Percentiles rank a stretch among this genome's conserved stretches.
phyloP scores from a whole-genome alignment of 1,284 basidiomycete species.

The Neonothopanus nambi region DNA sequence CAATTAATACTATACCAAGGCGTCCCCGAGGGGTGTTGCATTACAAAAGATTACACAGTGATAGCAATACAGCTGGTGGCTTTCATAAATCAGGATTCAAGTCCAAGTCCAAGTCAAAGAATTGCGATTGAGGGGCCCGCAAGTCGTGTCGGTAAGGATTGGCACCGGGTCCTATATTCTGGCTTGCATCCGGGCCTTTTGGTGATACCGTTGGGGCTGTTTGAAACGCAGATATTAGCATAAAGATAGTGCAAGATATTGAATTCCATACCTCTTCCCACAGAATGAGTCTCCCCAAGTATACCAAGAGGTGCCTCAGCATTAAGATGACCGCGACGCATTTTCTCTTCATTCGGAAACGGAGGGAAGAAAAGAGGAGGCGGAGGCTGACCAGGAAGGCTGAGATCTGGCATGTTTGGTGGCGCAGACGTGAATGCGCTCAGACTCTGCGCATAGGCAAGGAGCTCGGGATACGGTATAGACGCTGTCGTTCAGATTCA shows the following conservation, averaged over 20 bases:
- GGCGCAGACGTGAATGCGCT: constrained; percentile 83
- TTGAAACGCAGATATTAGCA: constrained; percentile 10
- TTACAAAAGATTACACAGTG: too few relatives aligned
- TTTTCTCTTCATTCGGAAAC: constrained; percentile 85
- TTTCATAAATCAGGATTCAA: constrained; percentile 23
- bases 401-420: constrained; percentile 76
- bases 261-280: constrained; percentile 61
- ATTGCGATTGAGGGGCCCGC: constrained; percentile 10
- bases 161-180: constrained; percentile 49
- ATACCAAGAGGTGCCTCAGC: constrained; percentile 73
- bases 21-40: too few relatives aligned
- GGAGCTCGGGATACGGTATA: constrained; percentile 76
- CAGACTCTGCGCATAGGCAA: constrained; percentile 78
- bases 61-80: too few relatives aligned
- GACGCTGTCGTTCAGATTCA: constrained; percentile 45
- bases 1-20: too few relatives aligned
- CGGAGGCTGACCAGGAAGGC: constrained; percentile 65
- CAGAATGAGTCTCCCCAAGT: constrained; percentile 76
- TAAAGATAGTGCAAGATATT: constrained; percentile 1
- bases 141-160: constrained; percentile 57
- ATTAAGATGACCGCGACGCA: constrained; percentile 76
- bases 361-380: constrained; percentile 81
- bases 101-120: constrained; percentile 17
- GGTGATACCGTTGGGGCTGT: constrained; percentile 63
- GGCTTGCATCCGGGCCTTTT: constrained; percentile 43